These are phyloP conservation scores for Tremella mesenterica DNA, from an alignment of 768 basidiomycete species.

Conservation along the genomic window DNA sequence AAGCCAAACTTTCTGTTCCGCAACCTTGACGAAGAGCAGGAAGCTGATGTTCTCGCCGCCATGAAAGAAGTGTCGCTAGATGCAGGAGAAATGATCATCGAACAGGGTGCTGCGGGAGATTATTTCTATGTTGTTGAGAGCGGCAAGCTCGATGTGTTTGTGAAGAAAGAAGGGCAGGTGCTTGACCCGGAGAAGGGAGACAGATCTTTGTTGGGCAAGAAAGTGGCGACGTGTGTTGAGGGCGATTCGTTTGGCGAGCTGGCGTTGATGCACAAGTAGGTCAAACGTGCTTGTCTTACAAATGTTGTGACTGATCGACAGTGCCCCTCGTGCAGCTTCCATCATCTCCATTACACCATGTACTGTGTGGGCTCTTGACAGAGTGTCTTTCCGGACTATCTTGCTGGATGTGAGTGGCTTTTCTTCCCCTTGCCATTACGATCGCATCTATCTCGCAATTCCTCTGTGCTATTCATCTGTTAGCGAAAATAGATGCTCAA, in stretches of 20 bases:
- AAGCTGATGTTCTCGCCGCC: constrained; percentile 80
- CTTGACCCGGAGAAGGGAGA: constrained; percentile 30
- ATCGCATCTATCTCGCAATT: not conserved
- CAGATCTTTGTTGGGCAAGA: constrained; percentile 46
- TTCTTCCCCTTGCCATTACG: not conserved
- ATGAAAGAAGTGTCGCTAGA: constrained; percentile 78
- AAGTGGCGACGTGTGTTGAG: constrained; percentile 74
- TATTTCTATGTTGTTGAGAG: constrained; percentile 95
- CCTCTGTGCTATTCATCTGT: no score
- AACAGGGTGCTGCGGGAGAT: constrained; percentile 93
- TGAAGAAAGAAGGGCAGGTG: constrained; percentile 38
- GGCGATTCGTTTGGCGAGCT: constrained; percentile 90
- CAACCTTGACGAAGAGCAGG: constrained; percentile 93
- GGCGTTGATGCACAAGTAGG: constrained; percentile 85
- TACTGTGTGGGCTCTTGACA: constrained; percentile 89
- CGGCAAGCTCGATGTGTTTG: constrained; percentile 73
- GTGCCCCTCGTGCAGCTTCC: constrained; percentile 84
- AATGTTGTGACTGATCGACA: constrained; percentile 10
- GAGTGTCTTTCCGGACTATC: constrained; percentile 96
- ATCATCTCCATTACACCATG: constrained; percentile 69
- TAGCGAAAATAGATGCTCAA: no score
- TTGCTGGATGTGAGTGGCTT: constrained; percentile 58
- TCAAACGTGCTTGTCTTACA: not conserved
- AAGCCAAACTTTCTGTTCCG: constrained; percentile 86
- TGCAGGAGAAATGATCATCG: constrained; percentile 79